These are phyloP conservation scores for Eragrostis tef DNA, from an alignment of 202 grass and related monocot species.

Conservation along the genomic window DNA sequence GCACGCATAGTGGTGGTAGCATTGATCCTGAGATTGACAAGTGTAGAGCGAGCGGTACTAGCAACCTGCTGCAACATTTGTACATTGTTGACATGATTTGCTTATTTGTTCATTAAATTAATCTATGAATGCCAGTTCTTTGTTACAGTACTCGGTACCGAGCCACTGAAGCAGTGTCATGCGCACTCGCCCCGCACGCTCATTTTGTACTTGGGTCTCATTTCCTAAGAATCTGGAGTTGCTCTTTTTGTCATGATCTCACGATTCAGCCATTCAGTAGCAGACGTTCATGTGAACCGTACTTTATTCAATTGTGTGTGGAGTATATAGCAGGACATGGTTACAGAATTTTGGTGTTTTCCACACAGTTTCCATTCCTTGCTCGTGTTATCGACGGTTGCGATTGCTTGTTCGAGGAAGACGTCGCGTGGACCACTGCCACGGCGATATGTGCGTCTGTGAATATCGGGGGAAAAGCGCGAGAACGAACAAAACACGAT, in stretches of 20 bases:
- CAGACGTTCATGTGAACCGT: background rate
- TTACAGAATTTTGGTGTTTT: background rate
- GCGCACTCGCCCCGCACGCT: background rate
- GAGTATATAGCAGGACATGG: too few relatives aligned
- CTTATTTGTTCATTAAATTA: slow-evolving; percentile 27
- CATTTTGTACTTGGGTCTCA: background rate
- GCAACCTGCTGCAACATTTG: slow-evolving; percentile 6
- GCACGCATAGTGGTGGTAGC: background rate
- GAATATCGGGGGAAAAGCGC: background rate
- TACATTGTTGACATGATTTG: slow-evolving; percentile 15
- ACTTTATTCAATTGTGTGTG: background rate
- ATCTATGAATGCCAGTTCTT: background rate
- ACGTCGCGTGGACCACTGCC: background rate
- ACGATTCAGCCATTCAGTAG: background rate
- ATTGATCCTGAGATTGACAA: slow-evolving; percentile 12
- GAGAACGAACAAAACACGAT: background rate
- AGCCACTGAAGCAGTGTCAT: too few relatives aligned
- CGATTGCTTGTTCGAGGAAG: background rate
- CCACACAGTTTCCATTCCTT: background rate
- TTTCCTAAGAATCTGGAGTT: background rate
- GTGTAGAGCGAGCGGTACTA: background rate
- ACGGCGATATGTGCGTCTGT: background rate
- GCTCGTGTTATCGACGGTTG: background rate
- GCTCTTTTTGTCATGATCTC: background rate
- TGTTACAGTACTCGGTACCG: too few relatives aligned